phyloP scores from a whole-genome alignment of 2,329 filamentous ascomycete genomes.

The Pseudocercospora fuligena region DNA sequence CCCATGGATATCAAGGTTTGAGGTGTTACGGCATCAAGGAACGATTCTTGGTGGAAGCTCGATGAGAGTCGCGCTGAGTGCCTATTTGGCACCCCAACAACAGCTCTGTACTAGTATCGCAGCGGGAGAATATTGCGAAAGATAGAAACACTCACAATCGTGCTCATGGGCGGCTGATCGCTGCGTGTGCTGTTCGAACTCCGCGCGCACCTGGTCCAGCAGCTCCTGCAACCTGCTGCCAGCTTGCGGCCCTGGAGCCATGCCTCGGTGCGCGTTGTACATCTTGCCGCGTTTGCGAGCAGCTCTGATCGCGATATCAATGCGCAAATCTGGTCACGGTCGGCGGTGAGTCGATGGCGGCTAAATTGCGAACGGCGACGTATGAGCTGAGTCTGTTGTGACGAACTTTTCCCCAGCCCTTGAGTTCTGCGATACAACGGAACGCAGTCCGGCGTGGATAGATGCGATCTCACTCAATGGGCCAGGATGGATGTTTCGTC shows the following conservation, averaged over 20 bases:
- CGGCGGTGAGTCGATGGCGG: not conserved
- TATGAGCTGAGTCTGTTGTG: not conserved
- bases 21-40: not conserved
- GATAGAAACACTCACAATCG: conserved; percentile 71
- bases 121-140: not conserved
- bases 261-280: conserved; percentile 86
- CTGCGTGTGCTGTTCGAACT: conserved; percentile 78
- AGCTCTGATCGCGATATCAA: conserved; percentile 15
- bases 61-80: not conserved
- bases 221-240: conserved; percentile 83
- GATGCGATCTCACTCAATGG: not conserved
- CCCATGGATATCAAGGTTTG: not conserved
- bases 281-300: conserved; percentile 54
- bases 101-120: not conserved
- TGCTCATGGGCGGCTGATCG: conserved; percentile 88
- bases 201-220: conserved; percentile 84
- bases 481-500: not conserved
- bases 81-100: not conserved
- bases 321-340: not conserved
- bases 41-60: not conserved
- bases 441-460: conserved; percentile 1
- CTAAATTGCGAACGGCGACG: not conserved
- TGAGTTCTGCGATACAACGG: not conserved
- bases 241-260: conserved; percentile 69
- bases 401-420: conserved; percentile 4